These are phyloP conservation scores for Xylaria arbuscula DNA, from an alignment of 2,329 filamentous ascomycete genomes.

Conservation along the genomic window DNA sequence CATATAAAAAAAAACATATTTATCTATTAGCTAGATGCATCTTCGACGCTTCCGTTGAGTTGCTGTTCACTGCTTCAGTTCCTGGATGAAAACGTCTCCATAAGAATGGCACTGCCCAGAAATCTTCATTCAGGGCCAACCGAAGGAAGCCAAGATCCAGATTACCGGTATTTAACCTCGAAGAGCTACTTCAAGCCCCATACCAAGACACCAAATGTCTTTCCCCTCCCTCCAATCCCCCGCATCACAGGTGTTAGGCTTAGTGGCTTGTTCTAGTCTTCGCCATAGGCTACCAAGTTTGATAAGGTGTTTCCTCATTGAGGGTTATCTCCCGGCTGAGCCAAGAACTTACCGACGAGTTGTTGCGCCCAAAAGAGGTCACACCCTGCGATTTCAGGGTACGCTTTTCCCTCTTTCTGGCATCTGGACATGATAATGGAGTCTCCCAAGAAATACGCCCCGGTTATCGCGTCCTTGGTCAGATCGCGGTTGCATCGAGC, in stretches of 20 bases:
- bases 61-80: neutral
- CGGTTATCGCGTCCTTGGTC: constrained; percentile 10
- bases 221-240: constrained; percentile 29
- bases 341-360: constrained; percentile 37
- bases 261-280: constrained; percentile 34
- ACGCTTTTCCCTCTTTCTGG: neutral
- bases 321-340: constrained; percentile 38
- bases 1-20: constrained; percentile 13
- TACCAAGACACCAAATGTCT: neutral
- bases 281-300: constrained; percentile 24
- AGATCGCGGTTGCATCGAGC: constrained; percentile 33
- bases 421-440: constrained; percentile 11
- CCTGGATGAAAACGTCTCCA: neutral
- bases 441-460: constrained; percentile 3
- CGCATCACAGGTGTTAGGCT: constrained; percentile 32
- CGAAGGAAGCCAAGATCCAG: constrained; percentile 23
- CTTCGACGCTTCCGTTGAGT: neutral
- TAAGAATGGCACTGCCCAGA: constrained; percentile 4
- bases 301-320: constrained; percentile 47
- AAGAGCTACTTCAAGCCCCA: neutral
- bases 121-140: neutral
- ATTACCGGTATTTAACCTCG: constrained; percentile 6
- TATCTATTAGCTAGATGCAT: neutral
- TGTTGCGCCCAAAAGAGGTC: constrained; percentile 37
- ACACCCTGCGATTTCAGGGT: constrained; percentile 23